Base-by-base conservation (phyloP, 176 grass and related monocot genomes). In the Poa annua region DNA sequence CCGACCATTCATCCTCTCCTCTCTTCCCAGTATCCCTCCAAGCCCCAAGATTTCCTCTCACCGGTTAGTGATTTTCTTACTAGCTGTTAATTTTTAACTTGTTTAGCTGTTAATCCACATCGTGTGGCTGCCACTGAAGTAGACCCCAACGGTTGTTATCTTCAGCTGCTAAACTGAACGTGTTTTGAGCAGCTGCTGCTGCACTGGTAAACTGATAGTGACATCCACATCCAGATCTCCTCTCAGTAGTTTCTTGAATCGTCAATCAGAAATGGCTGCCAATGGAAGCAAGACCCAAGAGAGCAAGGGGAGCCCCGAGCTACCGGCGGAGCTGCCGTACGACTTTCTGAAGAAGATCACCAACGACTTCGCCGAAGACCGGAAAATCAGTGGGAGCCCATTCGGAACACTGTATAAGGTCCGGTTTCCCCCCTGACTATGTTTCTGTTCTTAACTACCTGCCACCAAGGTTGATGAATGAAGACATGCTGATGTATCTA, bases 331-430 rank as follows among this genome's bases (percentile, higher is more conserved):
- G 16, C 86, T 45, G 22, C 24, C 25, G 0, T 56, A 83, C 10
- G 33, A 3, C 39, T 77, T 63, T 6, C 77, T 29, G 63, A 88
- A 66, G 41, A 32, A 67, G 0, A 88, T 88, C 42, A 88, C 80
- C 1, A 38, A 22, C 2, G 61, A 77, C 13, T 88, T 88, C 65
- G 68, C 86, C 4, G 2, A 13, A 1, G 39, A 33, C 0, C 32
- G 7, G 41, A 65, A 78, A 54, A 88, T 88, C 8, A 75, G 86
- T 12, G 82, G 19, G 12, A 81, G 80, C 61, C 39, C 63, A 1
- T 88, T 88, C 77, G 80, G 86, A 2, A 45, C 60, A 52, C 52
- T 88, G 19, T 88, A 83, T 5, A 82, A 71, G 79, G 85, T 87
- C 48, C 32, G 57, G 10, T 14, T 29, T 2, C 1, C 0, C 21